A percentile compares a stretch with the other conserved stretches of the same genome.
Evolutionary conservation across 805 yeast genomes (phyloP).

Genomic region (Allodekkera sacchari): DNA sequence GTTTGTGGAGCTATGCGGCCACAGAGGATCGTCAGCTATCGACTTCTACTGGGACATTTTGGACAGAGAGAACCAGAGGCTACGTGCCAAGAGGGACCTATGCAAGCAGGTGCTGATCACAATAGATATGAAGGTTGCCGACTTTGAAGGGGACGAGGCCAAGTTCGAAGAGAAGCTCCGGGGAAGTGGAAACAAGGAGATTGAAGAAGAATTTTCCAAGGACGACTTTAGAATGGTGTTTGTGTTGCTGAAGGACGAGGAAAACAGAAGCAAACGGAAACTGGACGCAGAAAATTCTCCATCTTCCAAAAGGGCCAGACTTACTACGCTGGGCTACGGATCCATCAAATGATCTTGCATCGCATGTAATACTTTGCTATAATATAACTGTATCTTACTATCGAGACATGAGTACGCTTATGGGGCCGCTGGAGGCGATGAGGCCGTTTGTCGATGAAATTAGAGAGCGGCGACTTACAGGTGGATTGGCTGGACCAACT

Average conservation of each 20-base stretch:
- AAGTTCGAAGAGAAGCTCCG: constrained; percentile 9
- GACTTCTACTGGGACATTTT: constrained; percentile 71
- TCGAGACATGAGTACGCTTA: constrained; percentile 1
- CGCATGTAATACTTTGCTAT: neutral
- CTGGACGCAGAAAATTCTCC: constrained; percentile 2
- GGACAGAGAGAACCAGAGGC: constrained; percentile 48
- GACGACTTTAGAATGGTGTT: constrained; percentile 12
- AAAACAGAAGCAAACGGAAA: constrained; percentile 1
- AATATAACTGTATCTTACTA: neutral
- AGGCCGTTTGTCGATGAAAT: too few species aligned
- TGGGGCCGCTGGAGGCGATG: too few species aligned
- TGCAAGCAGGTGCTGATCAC: constrained; percentile 40
- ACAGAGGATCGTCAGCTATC: constrained; percentile 68
- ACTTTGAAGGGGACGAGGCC: constrained; percentile 2
- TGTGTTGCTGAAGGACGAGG: constrained; percentile 13
- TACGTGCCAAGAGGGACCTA: constrained; percentile 53
- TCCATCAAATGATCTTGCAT: constrained; percentile 6
- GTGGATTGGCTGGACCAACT: neutral
- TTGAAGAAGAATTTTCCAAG: constrained; percentile 8
- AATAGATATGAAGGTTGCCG: constrained; percentile 4
- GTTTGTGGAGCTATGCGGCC: constrained; percentile 58
- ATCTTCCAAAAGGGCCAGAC: constrained; percentile 11
- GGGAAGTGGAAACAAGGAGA: constrained; percentile 4
- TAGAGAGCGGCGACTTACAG: constrained; percentile 1
- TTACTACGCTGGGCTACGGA: constrained; percentile 21